Percentiles rank a stretch among this genome's conserved stretches.
Evolutionary conservation across 345 rosid genomes (phyloP).

Genomic region (Eucalyptus globulus): DNA sequence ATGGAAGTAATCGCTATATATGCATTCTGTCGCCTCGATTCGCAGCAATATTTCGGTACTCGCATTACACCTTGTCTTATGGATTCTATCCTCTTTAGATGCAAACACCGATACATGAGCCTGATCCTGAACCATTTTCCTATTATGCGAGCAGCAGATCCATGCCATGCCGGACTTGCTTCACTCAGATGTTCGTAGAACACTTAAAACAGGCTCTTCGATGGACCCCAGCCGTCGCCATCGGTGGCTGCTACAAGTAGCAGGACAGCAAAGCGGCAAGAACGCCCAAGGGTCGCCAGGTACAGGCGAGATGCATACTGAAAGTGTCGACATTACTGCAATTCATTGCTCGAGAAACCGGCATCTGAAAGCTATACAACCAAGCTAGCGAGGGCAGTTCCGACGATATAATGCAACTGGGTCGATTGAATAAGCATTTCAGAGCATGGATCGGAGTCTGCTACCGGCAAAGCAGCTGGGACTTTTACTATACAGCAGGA

Average conservation of each 20-base stretch:
- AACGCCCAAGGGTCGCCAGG: constrained; percentile 99
- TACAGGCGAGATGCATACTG: constrained; percentile 94
- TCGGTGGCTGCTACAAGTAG: constrained; percentile 88
- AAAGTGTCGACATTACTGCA: constrained; percentile 86
- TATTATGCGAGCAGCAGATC: constrained; percentile 58
- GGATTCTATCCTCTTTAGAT: constrained; percentile 26
- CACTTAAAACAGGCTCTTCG: constrained; percentile 64
- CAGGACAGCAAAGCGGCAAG: constrained; percentile 62
- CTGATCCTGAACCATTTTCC: constrained; percentile 84
- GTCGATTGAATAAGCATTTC: constrained; percentile 90
- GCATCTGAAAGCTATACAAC: constrained; percentile 88
- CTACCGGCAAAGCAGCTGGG: constrained; percentile 90
- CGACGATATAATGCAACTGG: constrained; percentile 47
- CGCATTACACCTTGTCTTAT: background rate
- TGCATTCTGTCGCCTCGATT: constrained; percentile 88
- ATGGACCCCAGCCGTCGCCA: constrained; percentile 79
- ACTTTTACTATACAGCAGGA: constrained; percentile 70
- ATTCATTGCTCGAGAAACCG: constrained; percentile 77
- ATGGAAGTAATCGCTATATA: constrained; percentile 92
- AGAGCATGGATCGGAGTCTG: constrained; percentile 96
- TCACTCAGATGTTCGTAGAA: constrained; percentile 66
- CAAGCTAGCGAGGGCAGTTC: constrained; percentile 58
- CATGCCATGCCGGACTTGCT: constrained; percentile 86
- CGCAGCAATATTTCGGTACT: constrained; percentile 15
- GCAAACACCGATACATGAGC: constrained; percentile 84